phyloP scores from a whole-genome alignment of 140 eudicot species.

The Cichorium intybus region DNA sequence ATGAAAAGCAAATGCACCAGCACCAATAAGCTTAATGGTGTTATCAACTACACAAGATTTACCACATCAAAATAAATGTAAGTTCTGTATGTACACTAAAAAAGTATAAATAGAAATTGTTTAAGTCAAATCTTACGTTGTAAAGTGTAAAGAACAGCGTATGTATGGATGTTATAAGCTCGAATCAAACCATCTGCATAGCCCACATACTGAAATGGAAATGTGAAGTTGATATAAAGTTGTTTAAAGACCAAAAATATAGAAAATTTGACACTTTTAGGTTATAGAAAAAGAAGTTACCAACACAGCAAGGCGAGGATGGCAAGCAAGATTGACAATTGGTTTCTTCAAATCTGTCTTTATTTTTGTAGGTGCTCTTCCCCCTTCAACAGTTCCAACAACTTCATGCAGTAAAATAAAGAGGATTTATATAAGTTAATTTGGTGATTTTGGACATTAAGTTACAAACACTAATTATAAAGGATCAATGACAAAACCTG shows the following conservation, averaged over 20 bases:
- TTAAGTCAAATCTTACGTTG: constrained; percentile 66
- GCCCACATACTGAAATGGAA: constrained; percentile 78
- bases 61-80: constrained; percentile 8
- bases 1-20: constrained; percentile 99
- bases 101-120: neutral
- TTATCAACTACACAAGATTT: constrained; percentile 62
- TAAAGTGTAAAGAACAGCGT: constrained; percentile 95
- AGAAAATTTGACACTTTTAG: neutral
- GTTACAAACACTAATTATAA: neutral
- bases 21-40: constrained; percentile 87
- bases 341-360: constrained; percentile 99
- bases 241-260: neutral
- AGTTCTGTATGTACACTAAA: neutral
- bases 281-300: constrained; percentile 30
- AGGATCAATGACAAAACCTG: constrained; percentile 57
- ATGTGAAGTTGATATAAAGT: constrained; percentile 12
- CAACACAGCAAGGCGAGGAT: constrained; percentile 93
- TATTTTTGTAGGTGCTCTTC: constrained; percentile 96
- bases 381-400: constrained; percentile 99
- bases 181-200: constrained; percentile 95
- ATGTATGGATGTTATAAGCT: constrained; percentile 94
- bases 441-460: neutral
- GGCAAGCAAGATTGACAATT: constrained; percentile 96
- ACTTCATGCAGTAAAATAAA: constrained; percentile 52
- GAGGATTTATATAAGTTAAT: neutral